Conservation (phyloP, 164 flowering plant species). For the Warburgia ugandensis region DNA sequence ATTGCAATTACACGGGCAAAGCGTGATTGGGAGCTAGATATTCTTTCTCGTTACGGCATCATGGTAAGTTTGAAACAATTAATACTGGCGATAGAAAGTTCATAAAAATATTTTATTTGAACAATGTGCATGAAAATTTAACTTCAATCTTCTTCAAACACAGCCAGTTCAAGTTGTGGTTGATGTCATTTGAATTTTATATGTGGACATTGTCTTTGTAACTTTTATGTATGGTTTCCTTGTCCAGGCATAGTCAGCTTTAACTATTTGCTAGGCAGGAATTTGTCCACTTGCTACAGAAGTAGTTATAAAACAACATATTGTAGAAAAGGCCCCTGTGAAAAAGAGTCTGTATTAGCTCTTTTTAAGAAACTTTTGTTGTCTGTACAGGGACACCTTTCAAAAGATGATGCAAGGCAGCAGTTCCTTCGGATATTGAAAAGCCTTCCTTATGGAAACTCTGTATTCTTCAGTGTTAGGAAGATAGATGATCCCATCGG, state of each 20-base stretch:
- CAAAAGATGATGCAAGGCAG: slow-evolving; percentile 93
- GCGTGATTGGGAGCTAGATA: slow-evolving; percentile 92
- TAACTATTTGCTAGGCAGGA: not conserved
- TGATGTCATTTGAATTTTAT: too few relatives aligned
- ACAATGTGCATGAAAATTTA: too few relatives aligned
- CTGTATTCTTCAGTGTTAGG: slow-evolving; percentile 89
- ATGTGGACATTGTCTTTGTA: too few relatives aligned
- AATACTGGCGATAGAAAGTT: not conserved
- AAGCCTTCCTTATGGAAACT: slow-evolving; percentile 90
- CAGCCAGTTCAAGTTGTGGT: too few relatives aligned
- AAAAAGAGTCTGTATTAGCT: not conserved
- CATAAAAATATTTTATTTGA: too few relatives aligned
- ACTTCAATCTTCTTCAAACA: too few relatives aligned
- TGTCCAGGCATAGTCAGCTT: not conserved
- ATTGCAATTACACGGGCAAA: slow-evolving; percentile 90
- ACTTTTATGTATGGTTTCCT: not conserved
- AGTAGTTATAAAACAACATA: not conserved
- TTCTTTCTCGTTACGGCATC: slow-evolving; percentile 69
- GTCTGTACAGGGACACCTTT: slow-evolving; percentile 55
- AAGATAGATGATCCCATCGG: slow-evolving; percentile 99
- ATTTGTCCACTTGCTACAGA: not conserved
- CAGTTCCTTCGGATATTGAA: slow-evolving; percentile 83
- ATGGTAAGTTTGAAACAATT: slow-evolving; percentile 44
- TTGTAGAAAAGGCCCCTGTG: not conserved
- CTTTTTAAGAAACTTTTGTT: slow-evolving; percentile 1